Evolutionary conservation across 495 filamentous ascomycete species (phyloP), one percentile per base, ranked within the genome.

Genomic region (Aspergillus nanangensis): DNA sequence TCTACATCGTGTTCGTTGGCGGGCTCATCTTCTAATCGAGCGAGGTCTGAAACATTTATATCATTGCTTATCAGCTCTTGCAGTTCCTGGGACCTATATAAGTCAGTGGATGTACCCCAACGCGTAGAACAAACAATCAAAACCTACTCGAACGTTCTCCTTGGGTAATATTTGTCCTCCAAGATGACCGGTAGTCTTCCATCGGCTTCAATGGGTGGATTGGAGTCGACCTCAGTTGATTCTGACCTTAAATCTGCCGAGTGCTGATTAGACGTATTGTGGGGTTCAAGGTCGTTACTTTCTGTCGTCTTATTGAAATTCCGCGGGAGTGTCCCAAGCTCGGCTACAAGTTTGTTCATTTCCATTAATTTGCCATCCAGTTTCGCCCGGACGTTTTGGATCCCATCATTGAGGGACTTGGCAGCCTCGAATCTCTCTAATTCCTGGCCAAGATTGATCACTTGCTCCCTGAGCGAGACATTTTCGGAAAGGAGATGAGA

Each of bases 401-500:
- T 75, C 56, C 83, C 80, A 42, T 71, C 57, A 29, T 69, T 56
- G 3, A 76, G 57, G 38, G 53, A 40, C 45, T 65, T 69, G 1
- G 58, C 63, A n/a, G 63, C 62, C 29, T 74, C 66, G 45, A 66
- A 58, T 40, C 69, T 67, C 44, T 87, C 79, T 39, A 80, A 71
- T 38, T 88, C 82, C 41, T 82, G 79, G 41, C 88, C 79, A 5
- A 94, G 69, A 33, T 82, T 81, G 49, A 94, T 71, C 14, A 93
- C 74, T 51, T 91, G 81, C 48, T 88, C 82, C 39, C 88, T 82
- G 0, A 98, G 78, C 0, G 83, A 79, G 19, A 95, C 81, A 62
- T 97, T 97, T 52, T 98, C 94, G 14, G 83, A 80, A 44, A 96
- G 72, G 9, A 97, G 69, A 22, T 87, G 82, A 13, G 88, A 86